A percentile compares a stretch with the other conserved stretches of the same genome.
phyloP scores from a whole-genome alignment of 2,329 filamentous ascomycete species.

The Exophiala lecanii-corni region DNA sequence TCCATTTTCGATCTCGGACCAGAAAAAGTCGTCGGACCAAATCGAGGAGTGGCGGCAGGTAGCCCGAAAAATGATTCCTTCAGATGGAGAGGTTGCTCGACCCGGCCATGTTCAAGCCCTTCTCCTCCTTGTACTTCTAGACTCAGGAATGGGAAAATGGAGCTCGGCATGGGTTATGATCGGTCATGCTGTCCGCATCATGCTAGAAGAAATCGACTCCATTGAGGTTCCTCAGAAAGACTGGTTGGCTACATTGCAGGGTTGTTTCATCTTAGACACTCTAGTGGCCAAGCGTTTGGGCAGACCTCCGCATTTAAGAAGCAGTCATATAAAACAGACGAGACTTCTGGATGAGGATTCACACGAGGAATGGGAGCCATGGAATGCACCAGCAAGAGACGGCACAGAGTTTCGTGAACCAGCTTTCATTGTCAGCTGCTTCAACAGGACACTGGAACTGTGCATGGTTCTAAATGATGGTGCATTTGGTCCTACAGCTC shows the following conservation, averaged over 20 bases:
- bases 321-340: slow-evolving; percentile 31
- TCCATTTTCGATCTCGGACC: not conserved
- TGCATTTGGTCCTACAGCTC: not conserved
- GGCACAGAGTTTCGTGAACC: slow-evolving; percentile 34
- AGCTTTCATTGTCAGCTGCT: slow-evolving; percentile 48
- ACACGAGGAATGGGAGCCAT: slow-evolving; percentile 70
- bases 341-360: slow-evolving; percentile 59
- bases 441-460: slow-evolving; percentile 47
- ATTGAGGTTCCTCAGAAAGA: slow-evolving; percentile 25
- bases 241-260: slow-evolving; percentile 43
- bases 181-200: slow-evolving; percentile 49
- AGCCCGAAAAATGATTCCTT: slow-evolving; percentile 32
- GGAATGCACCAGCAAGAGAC: slow-evolving; percentile 47
- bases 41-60: slow-evolving; percentile 23
- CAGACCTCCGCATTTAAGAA: slow-evolving; percentile 42
- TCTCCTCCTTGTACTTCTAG: slow-evolving; percentile 45
- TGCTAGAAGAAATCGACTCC: slow-evolving; percentile 33
- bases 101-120: slow-evolving; percentile 42
- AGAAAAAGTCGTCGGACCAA: not conserved
- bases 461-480: slow-evolving; percentile 19
- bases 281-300: slow-evolving; percentile 47
- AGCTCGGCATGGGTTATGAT: slow-evolving; percentile 51
- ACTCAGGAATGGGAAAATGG: slow-evolving; percentile 44
- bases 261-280: slow-evolving; percentile 52
- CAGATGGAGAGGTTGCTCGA: slow-evolving; percentile 37